These are phyloP conservation scores for Euphorbia tirucalli DNA, from an alignment of 345 rosid species.

Conservation along the genomic window DNA sequence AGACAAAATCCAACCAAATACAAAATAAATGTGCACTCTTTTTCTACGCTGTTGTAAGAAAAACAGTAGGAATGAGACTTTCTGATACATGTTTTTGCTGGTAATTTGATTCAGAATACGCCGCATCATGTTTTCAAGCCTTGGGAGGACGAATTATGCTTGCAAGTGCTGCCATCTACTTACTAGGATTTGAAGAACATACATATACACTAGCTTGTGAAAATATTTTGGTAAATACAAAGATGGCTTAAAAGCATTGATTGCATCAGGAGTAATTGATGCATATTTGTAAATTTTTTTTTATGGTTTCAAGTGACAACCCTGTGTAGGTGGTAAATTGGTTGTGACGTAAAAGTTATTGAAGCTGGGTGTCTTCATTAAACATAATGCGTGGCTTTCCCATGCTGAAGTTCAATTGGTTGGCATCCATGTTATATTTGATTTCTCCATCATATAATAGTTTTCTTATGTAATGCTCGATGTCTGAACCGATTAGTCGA, in stretches of 20 bases:
- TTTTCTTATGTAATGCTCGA: constrained; percentile 91
- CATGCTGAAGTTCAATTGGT: constrained; percentile 80
- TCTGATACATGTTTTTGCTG: background rate
- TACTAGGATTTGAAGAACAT: background rate
- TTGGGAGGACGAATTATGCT: constrained; percentile 42
- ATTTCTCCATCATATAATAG: constrained; percentile 79
- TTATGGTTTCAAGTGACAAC: too few species aligned
- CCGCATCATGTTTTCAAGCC: constrained; percentile 37
- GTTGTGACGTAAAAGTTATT: too few species aligned
- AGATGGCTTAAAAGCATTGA: too few species aligned
- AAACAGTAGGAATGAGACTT: background rate
- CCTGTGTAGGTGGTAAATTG: background rate
- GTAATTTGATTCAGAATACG: constrained; percentile 35
- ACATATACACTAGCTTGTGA: background rate
- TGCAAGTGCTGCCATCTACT: constrained; percentile 27
- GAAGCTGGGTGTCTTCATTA: constrained; percentile 14
- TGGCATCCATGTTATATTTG: constrained; percentile 51
- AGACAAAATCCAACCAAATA: background rate
- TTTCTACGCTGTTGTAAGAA: too few species aligned
- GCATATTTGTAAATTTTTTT: background rate
- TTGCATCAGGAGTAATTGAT: too few species aligned
- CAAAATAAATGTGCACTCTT: too few species aligned
- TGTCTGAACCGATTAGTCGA: constrained; percentile 78
- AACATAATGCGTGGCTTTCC: constrained; percentile 24
- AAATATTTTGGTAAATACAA: background rate